Percentiles rank a stretch among this genome's conserved stretches.
phyloP scores from a whole-genome alignment of 495 filamentous ascomycete genomes.

The Xylaria intraflava region DNA sequence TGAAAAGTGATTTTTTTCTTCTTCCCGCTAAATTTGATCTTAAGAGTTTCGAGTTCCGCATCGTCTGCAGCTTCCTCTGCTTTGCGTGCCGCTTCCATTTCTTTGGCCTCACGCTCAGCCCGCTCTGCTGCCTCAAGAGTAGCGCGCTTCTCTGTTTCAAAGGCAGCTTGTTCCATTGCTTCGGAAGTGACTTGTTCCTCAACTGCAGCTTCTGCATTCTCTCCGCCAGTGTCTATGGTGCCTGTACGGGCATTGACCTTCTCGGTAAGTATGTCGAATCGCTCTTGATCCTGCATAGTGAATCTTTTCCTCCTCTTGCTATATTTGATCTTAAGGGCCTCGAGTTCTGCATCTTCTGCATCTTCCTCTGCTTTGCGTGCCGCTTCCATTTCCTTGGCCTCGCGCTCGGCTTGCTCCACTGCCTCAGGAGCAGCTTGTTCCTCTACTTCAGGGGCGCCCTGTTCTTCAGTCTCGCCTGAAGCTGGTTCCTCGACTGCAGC shows the following conservation, averaged over 20 bases:
- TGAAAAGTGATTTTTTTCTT: slow-evolving; percentile 24
- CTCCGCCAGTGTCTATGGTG: too few species aligned
- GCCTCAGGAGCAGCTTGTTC: slow-evolving; percentile 21
- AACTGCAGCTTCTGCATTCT: too few species aligned
- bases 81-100: slow-evolving; percentile 14
- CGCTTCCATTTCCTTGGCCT: slow-evolving; percentile 15
- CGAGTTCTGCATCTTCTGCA: slow-evolving; percentile 10
- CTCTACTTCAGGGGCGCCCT: slow-evolving; percentile 17
- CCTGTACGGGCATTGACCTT: too few species aligned
- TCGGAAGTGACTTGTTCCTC: too few species aligned
- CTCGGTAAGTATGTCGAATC: too few species aligned
- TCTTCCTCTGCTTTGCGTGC: slow-evolving; percentile 14
- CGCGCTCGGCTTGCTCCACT: slow-evolving; percentile 17
- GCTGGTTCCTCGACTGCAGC: slow-evolving; percentile 15
- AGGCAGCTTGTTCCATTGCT: slow-evolving; percentile 13
- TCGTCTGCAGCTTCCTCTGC: slow-evolving; percentile 24
- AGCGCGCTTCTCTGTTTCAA: slow-evolving; percentile 25
- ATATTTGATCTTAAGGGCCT: slow-evolving; percentile 16
- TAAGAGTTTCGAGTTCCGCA: slow-evolving; percentile 13
- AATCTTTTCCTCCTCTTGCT: too few species aligned
- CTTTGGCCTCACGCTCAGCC: not conserved
- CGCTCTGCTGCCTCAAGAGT: slow-evolving; percentile 16
- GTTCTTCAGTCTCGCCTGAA: slow-evolving; percentile 30
- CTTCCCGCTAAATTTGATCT: slow-evolving; percentile 14
- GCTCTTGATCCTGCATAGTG: too few species aligned